phyloP scores from a whole-genome alignment of 108 stramenopile genomes.

The Cyclotella cryptica region DNA sequence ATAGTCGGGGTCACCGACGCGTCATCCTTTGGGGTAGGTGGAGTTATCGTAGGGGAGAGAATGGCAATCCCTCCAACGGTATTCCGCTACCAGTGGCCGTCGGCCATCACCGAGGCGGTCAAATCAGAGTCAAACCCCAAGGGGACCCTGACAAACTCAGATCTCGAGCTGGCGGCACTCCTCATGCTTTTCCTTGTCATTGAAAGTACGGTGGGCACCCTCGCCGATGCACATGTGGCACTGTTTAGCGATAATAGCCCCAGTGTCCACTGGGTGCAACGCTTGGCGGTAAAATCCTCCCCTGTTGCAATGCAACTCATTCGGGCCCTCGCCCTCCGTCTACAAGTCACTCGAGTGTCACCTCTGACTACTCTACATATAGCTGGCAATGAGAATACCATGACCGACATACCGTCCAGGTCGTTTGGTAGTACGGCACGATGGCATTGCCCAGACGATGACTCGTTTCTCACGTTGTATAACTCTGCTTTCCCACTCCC shows the following conservation, averaged over 20 bases:
- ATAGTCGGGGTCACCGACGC: no score
- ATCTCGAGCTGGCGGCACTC: conserved; percentile 11
- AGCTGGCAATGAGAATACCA: not conserved
- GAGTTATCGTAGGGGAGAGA: no score
- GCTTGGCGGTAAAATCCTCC: no score
- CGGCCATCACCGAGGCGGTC: not conserved
- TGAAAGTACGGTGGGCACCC: not conserved
- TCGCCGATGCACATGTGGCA: not conserved
- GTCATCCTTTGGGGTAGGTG: no score
- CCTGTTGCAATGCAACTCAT: not conserved
- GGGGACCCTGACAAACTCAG: conserved; percentile 9
- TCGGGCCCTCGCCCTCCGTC: not conserved
- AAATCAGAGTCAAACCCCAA: not conserved
- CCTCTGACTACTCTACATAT: conserved; percentile 10
- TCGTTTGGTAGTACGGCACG: conserved; percentile 3
- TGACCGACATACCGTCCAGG: conserved; percentile 16
- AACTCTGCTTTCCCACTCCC: conserved; percentile 9
- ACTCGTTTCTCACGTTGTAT: not conserved
- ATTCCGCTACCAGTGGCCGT: not conserved
- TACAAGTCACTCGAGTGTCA: not conserved
- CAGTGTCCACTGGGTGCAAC: not conserved
- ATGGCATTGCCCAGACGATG: conserved; percentile 8
- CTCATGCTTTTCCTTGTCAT: not conserved
- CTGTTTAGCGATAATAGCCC: conserved; percentile 16
- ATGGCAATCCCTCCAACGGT: no score